Evolutionary conservation across 495 filamentous ascomycete species (phyloP).

Genomic region (Coniosporium apollinis): DNA sequence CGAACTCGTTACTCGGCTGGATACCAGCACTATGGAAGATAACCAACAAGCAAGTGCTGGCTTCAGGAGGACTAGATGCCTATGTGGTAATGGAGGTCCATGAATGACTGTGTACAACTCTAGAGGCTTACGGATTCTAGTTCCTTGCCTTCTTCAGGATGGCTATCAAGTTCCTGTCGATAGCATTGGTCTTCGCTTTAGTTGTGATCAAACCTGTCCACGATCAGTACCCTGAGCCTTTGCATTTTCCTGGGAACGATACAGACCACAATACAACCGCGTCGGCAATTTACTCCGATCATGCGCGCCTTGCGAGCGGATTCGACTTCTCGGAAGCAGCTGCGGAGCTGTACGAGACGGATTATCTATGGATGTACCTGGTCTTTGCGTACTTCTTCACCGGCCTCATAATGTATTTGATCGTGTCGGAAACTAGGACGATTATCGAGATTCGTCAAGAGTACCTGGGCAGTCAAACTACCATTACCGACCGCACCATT

Average conservation of each 20-base stretch:
- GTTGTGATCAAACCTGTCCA: constrained; percentile 77
- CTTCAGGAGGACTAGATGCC: constrained; percentile 85
- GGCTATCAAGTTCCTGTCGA: constrained; percentile 63
- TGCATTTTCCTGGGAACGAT: constrained; percentile 25
- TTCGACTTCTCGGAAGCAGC: constrained; percentile 5
- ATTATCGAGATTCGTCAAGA: constrained; percentile 76
- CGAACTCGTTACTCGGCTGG: constrained; percentile 84
- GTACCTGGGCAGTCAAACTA: constrained; percentile 84
- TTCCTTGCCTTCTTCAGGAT: constrained; percentile 92
- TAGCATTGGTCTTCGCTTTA: constrained; percentile 64
- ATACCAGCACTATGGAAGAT: constrained; percentile 77
- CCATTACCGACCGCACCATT: constrained; percentile 86
- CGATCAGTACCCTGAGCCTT: constrained; percentile 41
- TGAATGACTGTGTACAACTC: too few species aligned
- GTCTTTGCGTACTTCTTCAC: constrained; percentile 86
- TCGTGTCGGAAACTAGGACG: constrained; percentile 61
- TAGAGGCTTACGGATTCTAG: too few species aligned
- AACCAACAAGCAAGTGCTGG: constrained; percentile 74
- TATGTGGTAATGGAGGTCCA: constrained; percentile 83
- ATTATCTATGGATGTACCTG: constrained; percentile 87
- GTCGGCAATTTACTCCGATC: not conserved
- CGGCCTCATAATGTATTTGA: constrained; percentile 61
- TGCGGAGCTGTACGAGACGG: constrained; percentile 16
- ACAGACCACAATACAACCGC: constrained; percentile 9
- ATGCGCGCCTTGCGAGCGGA: not conserved